Evolutionary conservation across 345 rosid genomes (phyloP).

Genomic region (Trapa bicornis): DNA sequence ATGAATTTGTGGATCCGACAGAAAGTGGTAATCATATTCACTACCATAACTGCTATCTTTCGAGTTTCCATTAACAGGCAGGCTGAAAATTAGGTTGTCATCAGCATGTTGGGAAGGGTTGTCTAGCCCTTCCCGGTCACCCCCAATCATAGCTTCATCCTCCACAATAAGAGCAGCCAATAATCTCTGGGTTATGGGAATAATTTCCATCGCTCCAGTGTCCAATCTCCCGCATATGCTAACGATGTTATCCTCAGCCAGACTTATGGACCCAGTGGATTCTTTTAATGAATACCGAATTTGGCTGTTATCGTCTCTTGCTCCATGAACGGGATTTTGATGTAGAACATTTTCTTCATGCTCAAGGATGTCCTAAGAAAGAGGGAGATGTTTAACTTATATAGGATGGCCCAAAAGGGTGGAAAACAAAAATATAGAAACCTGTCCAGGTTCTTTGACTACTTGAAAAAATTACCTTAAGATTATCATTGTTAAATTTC

Average conservation of each 20-base stretch:
- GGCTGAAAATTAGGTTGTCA: constrained; percentile 15
- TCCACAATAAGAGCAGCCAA: constrained; percentile 42
- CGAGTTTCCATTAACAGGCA: constrained; percentile 12
- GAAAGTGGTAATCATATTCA: constrained; percentile 21
- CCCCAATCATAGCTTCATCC: constrained; percentile 33
- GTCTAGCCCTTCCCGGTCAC: constrained; percentile 18
- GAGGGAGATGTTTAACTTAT: background rate
- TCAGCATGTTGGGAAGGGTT: constrained; percentile 12
- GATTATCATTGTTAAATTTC: background rate
- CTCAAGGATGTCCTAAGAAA: constrained; percentile 17
- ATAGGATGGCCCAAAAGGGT: background rate
- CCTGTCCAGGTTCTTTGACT: background rate
- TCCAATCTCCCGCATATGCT: constrained; percentile 14
- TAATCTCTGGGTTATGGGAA: constrained; percentile 48
- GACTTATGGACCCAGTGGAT: background rate
- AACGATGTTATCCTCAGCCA: constrained; percentile 3
- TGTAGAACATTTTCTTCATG: constrained; percentile 18
- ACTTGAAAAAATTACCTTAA: background rate
- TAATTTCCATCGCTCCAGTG: constrained; percentile 15
- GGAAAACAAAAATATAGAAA: background rate
- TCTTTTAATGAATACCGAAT: constrained; percentile 11
- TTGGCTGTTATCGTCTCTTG: constrained; percentile 13
- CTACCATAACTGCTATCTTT: constrained; percentile 15
- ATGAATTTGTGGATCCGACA: constrained; percentile 16
- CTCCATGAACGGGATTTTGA: constrained; percentile 13